These are phyloP conservation scores for Opeltia flavorubescens DNA, from an alignment of 495 filamentous ascomycete species.

Conservation along the genomic window DNA sequence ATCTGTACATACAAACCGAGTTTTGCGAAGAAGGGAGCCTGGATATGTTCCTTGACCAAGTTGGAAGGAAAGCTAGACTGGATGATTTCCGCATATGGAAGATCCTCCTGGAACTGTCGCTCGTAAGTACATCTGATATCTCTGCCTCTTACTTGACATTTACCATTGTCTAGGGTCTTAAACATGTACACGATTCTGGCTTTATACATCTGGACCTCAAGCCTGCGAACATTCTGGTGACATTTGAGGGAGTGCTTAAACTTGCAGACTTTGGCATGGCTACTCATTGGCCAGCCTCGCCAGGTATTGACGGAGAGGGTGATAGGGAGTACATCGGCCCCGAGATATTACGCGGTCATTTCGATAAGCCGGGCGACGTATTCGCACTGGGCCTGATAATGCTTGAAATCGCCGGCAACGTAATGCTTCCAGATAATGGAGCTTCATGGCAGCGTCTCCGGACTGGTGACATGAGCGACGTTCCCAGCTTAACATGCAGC, in stretches of 20 bases:
- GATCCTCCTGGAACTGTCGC: slow-evolving; percentile 67
- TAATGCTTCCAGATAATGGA: slow-evolving; percentile 83
- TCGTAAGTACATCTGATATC: slow-evolving; percentile 39
- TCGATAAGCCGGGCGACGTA: slow-evolving; percentile 82
- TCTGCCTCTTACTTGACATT: slow-evolving; percentile 14
- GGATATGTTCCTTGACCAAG: slow-evolving; percentile 62
- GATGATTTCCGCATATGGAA: slow-evolving; percentile 99
- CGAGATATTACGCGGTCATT: slow-evolving; percentile 70
- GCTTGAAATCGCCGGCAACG: slow-evolving; percentile 84
- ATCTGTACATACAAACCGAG: slow-evolving; percentile 94
- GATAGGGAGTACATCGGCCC: slow-evolving; percentile 93
- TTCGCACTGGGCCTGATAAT: slow-evolving; percentile 90
- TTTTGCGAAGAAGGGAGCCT: slow-evolving; percentile 88
- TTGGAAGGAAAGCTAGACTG: slow-evolving; percentile 68
- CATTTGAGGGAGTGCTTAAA: slow-evolving; percentile 81
- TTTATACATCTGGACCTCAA: slow-evolving; percentile 94
- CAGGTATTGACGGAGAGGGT: slow-evolving; percentile 75
- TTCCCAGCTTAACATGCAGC: slow-evolving; percentile 71
- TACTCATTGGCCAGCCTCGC: slow-evolving; percentile 57
- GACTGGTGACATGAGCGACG: slow-evolving; percentile 70
- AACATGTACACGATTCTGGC: slow-evolving; percentile 72
- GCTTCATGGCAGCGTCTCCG: slow-evolving; percentile 76
- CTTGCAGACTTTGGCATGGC: slow-evolving; percentile 96
- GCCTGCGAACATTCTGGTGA: slow-evolving; percentile 85
- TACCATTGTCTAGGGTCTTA: slow-evolving; percentile 51